A percentile compares a stretch with the other conserved stretches of the same genome.
phyloP scores from a whole-genome alignment of 179 eudicot species.

The Gypsophila paniculata region DNA sequence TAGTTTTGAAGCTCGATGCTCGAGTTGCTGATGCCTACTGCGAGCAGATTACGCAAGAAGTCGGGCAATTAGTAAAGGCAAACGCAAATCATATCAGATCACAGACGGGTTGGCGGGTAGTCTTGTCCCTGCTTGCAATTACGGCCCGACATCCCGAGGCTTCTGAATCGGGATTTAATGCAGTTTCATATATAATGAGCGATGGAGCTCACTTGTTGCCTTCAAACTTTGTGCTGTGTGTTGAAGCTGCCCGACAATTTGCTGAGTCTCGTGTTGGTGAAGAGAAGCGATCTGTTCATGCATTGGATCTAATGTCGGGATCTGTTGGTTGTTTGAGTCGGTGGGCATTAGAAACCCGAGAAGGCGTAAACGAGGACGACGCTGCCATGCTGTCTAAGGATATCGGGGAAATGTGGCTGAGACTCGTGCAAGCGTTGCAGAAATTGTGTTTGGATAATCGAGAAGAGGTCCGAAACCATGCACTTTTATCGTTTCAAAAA shows the following conservation, averaged over 20 bases:
- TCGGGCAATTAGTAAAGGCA: slow-evolving; percentile 54
- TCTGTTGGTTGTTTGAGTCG: slow-evolving; percentile 48
- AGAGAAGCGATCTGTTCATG: slow-evolving; percentile 50
- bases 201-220: slow-evolving; percentile 59
- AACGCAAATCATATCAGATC: slow-evolving; percentile 57
- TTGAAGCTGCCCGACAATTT: slow-evolving; percentile 63
- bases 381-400: slow-evolving; percentile 43
- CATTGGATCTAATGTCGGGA: slow-evolving; percentile 62
- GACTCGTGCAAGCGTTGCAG: slow-evolving; percentile 58
- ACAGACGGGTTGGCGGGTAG: slow-evolving; percentile 64
- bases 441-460: slow-evolving; percentile 60
- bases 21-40: slow-evolving; percentile 77
- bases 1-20: slow-evolving; percentile 70
- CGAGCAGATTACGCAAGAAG: slow-evolving; percentile 73
- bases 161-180: slow-evolving; percentile 68
- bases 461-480: slow-evolving; percentile 54
- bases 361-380: slow-evolving; percentile 31
- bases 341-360: slow-evolving; percentile 41
- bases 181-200: slow-evolving; percentile 50
- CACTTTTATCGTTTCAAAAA: slow-evolving; percentile 45
- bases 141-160: slow-evolving; percentile 75
- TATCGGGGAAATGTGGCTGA: slow-evolving; percentile 71
- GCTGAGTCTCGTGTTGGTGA: slow-evolving; percentile 71
- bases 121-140: slow-evolving; percentile 54
- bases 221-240: slow-evolving; percentile 48